A percentile compares a stretch with the other conserved stretches of the same genome.
Conservation (phyloP, 2,329 filamentous ascomycete species). For the Cryphonectria japonica region DNA sequence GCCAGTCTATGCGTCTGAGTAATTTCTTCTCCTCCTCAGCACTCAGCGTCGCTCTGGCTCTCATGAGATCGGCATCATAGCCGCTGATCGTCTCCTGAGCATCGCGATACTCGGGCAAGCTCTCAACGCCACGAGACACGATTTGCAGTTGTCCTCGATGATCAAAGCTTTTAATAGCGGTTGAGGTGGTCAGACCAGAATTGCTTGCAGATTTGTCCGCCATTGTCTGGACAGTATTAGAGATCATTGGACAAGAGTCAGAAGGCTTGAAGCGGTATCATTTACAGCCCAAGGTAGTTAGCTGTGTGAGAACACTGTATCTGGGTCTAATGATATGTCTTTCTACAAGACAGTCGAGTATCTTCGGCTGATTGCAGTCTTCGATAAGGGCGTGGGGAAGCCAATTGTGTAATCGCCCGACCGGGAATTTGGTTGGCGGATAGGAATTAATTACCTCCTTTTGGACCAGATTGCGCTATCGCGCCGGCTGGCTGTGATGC, state of each 20-base stretch:
- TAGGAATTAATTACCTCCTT: background rate
- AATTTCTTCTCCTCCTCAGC: constrained; percentile 48
- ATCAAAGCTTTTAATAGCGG: background rate
- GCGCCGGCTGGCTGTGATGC: background rate
- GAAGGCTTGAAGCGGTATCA: background rate
- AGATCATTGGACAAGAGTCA: background rate
- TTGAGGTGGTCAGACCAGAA: background rate
- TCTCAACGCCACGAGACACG: background rate
- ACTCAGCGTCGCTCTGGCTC: background rate
- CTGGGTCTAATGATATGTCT: background rate
- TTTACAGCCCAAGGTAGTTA: background rate
- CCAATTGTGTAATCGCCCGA: background rate
- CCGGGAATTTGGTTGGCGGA: constrained; percentile 4
- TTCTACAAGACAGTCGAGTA: background rate
- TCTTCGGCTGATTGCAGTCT: background rate
- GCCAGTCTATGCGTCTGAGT: constrained; percentile 47
- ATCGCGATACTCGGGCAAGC: background rate
- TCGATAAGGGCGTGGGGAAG: background rate
- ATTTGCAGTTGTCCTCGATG: background rate
- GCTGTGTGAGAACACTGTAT: background rate
- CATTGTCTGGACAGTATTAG: background rate
- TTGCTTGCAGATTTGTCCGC: background rate
- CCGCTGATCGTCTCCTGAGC: background rate
- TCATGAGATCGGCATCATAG: background rate
- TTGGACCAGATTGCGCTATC: background rate